Percentiles rank a stretch among this genome's conserved stretches.
Conservation (phyloP, 2,329 filamentous ascomycete species). For the Neonectria punicea region DNA sequence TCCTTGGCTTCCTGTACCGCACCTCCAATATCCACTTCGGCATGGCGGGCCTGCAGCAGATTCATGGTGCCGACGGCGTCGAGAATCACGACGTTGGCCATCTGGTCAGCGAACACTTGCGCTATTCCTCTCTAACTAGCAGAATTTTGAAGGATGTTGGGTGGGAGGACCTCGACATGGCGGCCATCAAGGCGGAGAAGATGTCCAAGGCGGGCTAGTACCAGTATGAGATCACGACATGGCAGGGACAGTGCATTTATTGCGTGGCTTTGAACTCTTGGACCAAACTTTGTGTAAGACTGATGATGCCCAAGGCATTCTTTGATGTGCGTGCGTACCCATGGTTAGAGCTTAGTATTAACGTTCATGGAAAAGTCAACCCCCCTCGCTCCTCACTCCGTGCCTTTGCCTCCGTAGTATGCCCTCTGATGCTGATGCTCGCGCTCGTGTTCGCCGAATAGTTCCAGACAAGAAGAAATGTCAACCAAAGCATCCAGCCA, state of each 20-base stretch:
- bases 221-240: constrained; percentile 11
- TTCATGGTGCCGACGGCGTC: constrained; percentile 71
- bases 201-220: constrained; percentile 24
- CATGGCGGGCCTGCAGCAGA: constrained; percentile 82
- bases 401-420: constrained; percentile 23
- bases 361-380: constrained; percentile 18
- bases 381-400: constrained; percentile 16
- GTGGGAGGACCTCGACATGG: constrained; percentile 71
- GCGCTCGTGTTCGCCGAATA: constrained; percentile 26
- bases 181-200: constrained; percentile 42
- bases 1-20: constrained; percentile 89
- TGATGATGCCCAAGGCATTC: constrained; percentile 31
- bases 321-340: constrained; percentile 24
- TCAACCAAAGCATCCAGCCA: constrained; percentile 31
- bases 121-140: constrained; percentile 75
- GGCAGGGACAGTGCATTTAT: neutral
- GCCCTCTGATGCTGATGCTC: constrained; percentile 27
- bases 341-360: constrained; percentile 27
- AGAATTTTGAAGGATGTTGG: constrained; percentile 73
- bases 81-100: constrained; percentile 76
- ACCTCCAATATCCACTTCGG: constrained; percentile 84
- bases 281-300: constrained; percentile 33
- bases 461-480: constrained; percentile 32
- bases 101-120: constrained; percentile 74
- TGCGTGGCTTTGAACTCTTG: constrained; percentile 1